These are phyloP conservation scores for Paecilomyces dactylethromorphus DNA, from an alignment of 2,329 filamentous ascomycete species.

Conservation along the genomic window DNA sequence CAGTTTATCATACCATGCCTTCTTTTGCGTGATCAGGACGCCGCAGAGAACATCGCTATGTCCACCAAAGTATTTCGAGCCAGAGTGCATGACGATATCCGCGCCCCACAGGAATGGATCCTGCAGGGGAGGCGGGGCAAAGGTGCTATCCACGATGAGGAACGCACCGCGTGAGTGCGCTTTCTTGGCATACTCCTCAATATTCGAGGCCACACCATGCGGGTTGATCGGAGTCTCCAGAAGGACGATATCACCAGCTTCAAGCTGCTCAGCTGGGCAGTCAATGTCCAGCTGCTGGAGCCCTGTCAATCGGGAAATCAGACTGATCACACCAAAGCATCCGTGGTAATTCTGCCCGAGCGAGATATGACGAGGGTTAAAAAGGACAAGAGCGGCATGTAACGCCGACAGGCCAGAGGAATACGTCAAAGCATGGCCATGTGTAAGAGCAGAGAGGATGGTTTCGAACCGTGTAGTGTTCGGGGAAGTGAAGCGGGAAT, in stretches of 20 bases:
- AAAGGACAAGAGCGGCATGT: conserved; percentile 75
- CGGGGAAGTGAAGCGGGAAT: conserved; percentile 73
- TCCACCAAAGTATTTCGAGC: conserved; percentile 93
- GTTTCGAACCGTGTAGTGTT: conserved; percentile 81
- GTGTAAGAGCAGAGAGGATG: conserved; percentile 67
- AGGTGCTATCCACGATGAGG: conserved; percentile 83
- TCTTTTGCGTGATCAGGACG: conserved; percentile 59
- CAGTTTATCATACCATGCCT: conserved; percentile 57
- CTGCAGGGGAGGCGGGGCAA: conserved; percentile 82
- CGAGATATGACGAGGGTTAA: conserved; percentile 76
- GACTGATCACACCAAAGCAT: conserved; percentile 73
- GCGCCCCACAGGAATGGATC: conserved; percentile 78
- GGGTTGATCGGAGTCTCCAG: conserved; percentile 94
- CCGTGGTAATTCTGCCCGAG: conserved; percentile 88
- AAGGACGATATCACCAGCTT: conserved; percentile 76
- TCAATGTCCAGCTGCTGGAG: conserved; percentile 67
- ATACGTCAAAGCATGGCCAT: conserved; percentile 64
- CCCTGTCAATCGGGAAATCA: conserved; percentile 70
- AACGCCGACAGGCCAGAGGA: conserved; percentile 80
- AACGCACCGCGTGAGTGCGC: conserved; percentile 68
- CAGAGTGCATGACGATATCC: conserved; percentile 85
- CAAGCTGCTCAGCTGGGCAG: conserved; percentile 59
- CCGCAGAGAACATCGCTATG: conserved; percentile 93
- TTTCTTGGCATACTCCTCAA: conserved; percentile 63
- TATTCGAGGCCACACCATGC: conserved; percentile 70